Percentiles rank a stretch among this genome's conserved stretches.
phyloP scores from a whole-genome alignment of 2,329 filamentous ascomycete species.

The Xylariaceae sp. region DNA sequence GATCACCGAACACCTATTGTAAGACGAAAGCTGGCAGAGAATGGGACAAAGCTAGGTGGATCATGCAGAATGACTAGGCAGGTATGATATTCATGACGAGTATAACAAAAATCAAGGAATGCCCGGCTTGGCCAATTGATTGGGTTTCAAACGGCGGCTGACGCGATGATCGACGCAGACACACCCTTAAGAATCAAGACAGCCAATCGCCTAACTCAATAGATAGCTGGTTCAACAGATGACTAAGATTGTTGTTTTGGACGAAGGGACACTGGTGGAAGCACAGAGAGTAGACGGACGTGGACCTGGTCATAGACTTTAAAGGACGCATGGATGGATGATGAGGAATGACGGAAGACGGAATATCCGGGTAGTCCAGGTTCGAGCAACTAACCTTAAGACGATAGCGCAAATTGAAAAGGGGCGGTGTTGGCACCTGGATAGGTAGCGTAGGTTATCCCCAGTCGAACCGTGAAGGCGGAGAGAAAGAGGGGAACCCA shows the following conservation, averaged over 20 bases:
- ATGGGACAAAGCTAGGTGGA: neutral
- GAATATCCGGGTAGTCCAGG: slow-evolving; percentile 3
- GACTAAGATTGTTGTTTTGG: slow-evolving; percentile 2
- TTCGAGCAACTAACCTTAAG: neutral
- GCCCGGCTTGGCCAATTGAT: slow-evolving; percentile 8
- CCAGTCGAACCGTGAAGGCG: neutral
- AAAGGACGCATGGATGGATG: slow-evolving; percentile 10
- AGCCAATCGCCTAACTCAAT: slow-evolving; percentile 9
- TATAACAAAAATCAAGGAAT: slow-evolving; percentile 3
- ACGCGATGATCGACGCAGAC: slow-evolving; percentile 21
- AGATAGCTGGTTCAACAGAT: slow-evolving; percentile 7
- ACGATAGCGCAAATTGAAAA: neutral
- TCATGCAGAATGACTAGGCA: slow-evolving; percentile 5
- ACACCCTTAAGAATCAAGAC: slow-evolving; percentile 2
- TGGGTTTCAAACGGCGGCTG: slow-evolving; percentile 23
- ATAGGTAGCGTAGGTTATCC: neutral
- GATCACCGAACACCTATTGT: slow-evolving; percentile 1
- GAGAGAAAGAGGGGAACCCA: slow-evolving; percentile 17
- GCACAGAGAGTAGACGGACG: slow-evolving; percentile 8
- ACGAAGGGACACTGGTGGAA: neutral
- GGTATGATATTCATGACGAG: slow-evolving; percentile 12
- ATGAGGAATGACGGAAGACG: slow-evolving; percentile 12
- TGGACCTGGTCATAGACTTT: slow-evolving; percentile 14
- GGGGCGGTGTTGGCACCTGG: neutral
- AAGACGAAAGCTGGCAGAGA: neutral